Evolutionary conservation across 495 filamentous ascomycete genomes (phyloP), one percentile per base, ranked within the genome.

Genomic region (Aspergillus sparsus): DNA sequence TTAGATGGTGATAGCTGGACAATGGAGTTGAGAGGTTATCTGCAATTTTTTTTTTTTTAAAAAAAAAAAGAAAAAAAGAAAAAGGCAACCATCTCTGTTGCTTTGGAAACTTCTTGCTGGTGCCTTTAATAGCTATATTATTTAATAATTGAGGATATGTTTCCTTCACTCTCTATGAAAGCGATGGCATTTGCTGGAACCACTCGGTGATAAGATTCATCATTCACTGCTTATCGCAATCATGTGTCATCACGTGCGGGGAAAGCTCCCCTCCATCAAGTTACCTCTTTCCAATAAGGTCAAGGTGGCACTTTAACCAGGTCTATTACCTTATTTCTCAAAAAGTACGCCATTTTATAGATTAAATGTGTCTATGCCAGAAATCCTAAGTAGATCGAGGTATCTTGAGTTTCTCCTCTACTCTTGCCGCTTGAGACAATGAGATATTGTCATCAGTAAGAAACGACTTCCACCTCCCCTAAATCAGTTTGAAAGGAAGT

Each of bases 241-340:
- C 60, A 57, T 50, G 56, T 62, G 63, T 44, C 36, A 47, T 66
- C 64, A 66, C 64, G 64, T 67, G 65, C 34, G 54, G 51, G 44
- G 50, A 59, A 32, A 62, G 54, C 55, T 59, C 45, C 50, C 55
- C 51, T 49, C 53, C 51, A 39, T 39, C n/a, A 42, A 15, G 44
- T 21, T 10, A n/a, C 55, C 27, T 33, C 49, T 34, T 49, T 44
- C 42, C 11, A 31, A 27, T 27, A 27, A 27, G 3, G 21, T 27
- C 21, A 27, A 27, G 1, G 21, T 27, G 21, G 21, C 21, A 27
- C 21, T 27, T 27, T 27, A 3, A 27, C 21, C 1, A 27, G 21
- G 3, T 27, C 21, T 27, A 27, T 27, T 51, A 13, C 0, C 49
- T 51, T 51, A 10, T 18, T 15, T 11, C 31, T 34, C 21, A 34